Conservation (phyloP, 73 alveolate genomes). For the Stentor coeruleus region DNA sequence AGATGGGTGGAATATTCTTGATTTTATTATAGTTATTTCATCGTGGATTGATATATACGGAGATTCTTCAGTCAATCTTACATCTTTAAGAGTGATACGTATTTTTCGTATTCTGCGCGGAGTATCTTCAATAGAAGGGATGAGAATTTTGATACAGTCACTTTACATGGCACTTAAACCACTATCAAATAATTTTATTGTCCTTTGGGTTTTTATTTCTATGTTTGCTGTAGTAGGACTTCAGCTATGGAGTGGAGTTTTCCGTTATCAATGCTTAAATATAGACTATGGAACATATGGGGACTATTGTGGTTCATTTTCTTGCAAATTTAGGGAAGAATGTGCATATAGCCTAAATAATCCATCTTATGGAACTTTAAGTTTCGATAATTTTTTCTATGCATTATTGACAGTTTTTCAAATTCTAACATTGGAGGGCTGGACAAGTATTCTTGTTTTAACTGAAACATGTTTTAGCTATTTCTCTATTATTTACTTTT, state of each 20-base stretch:
- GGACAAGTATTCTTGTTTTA: slow-evolving; percentile 69
- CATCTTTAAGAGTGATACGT: slow-evolving; percentile 76
- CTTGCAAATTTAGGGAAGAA: slow-evolving; percentile 50
- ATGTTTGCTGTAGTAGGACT: slow-evolving; percentile 87
- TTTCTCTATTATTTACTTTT: slow-evolving; percentile 61
- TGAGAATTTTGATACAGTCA: slow-evolving; percentile 72
- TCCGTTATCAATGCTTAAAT: slow-evolving; percentile 63
- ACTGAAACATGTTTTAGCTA: slow-evolving; percentile 57
- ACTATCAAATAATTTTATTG: slow-evolving; percentile 66
- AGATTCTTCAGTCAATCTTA: slow-evolving; percentile 35
- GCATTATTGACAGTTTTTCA: slow-evolving; percentile 73
- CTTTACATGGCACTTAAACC: slow-evolving; percentile 67
- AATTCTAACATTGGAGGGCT: slow-evolving; percentile 82
- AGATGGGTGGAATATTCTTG: slow-evolving; percentile 87
- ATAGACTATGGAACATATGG: slow-evolving; percentile 58
- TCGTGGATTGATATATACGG: slow-evolving; percentile 49
- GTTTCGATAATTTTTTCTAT: slow-evolving; percentile 71
- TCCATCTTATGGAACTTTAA: slow-evolving; percentile 70
- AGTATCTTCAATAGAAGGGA: slow-evolving; percentile 77
- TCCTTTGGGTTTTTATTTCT: slow-evolving; percentile 71
- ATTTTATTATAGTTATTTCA: slow-evolving; percentile 74
- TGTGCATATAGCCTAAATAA: slow-evolving; percentile 72
- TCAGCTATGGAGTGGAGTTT: slow-evolving; percentile 72
- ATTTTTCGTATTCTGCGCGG: slow-evolving; percentile 86
- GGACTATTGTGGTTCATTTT: slow-evolving; percentile 53